These are phyloP conservation scores for Pontederia crassipes DNA, from an alignment of 176 grass and related monocot genomes.

Conservation along the genomic window DNA sequence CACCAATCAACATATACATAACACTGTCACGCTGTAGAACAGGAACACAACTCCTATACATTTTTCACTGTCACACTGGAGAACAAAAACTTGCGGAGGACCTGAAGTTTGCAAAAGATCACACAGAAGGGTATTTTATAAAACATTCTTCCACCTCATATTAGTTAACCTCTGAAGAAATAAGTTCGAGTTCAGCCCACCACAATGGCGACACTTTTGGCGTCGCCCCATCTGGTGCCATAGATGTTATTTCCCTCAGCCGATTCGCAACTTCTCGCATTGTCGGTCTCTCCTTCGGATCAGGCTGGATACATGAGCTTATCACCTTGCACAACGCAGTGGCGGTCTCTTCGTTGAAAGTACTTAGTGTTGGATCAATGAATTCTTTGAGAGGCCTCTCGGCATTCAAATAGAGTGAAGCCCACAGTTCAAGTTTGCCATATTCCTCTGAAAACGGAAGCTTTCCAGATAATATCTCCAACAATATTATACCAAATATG, in stretches of 20 bases:
- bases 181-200: slow-evolving; percentile 98
- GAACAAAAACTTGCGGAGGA: too few species aligned
- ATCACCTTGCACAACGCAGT: slow-evolving; percentile 42
- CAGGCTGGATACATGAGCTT: slow-evolving; percentile 34
- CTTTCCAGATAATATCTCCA: slow-evolving; percentile 66
- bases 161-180: slow-evolving; percentile 35
- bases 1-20: too few species aligned
- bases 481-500: slow-evolving; percentile 49
- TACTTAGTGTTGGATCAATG: slow-evolving; percentile 34
- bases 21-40: too few species aligned
- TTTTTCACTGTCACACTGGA: too few species aligned
- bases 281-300: slow-evolving; percentile 38
- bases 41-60: too few species aligned
- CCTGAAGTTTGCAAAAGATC: too few species aligned
- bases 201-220: slow-evolving; percentile 77
- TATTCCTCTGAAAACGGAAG: slow-evolving; percentile 37
- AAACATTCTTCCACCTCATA: too few species aligned
- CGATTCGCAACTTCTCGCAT: slow-evolving; percentile 38
- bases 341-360: slow-evolving; percentile 23
- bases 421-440: slow-evolving; percentile 30
- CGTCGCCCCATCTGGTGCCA: slow-evolving; percentile 57
- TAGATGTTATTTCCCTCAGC: slow-evolving; percentile 47
- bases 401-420: slow-evolving; percentile 21
- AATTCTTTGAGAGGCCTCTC: slow-evolving; percentile 33
- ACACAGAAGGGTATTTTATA: too few species aligned